Conservation (phyloP, 2,329 filamentous ascomycete species). For the Metarhizium guizhouense region DNA sequence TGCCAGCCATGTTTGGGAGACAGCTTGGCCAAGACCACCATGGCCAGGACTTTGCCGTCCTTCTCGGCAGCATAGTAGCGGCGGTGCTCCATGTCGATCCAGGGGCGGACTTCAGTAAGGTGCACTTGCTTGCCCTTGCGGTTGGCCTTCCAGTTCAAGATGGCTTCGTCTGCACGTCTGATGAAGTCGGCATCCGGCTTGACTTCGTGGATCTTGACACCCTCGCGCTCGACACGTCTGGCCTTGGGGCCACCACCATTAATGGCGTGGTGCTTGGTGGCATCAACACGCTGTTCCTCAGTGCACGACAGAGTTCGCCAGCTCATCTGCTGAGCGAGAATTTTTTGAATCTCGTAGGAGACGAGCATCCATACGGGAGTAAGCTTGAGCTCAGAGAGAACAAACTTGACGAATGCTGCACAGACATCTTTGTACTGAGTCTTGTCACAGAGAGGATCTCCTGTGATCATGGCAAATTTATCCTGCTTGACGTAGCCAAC, state of each 20-base stretch:
- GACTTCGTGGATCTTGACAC: slow-evolving; percentile 70
- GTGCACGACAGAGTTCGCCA: slow-evolving; percentile 87
- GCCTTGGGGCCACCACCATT: slow-evolving; percentile 61
- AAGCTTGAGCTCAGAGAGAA: slow-evolving; percentile 59
- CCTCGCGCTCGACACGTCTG: slow-evolving; percentile 71
- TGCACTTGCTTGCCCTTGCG: slow-evolving; percentile 83
- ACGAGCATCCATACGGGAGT: slow-evolving; percentile 86
- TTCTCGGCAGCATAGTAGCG: slow-evolving; percentile 78
- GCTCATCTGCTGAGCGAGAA: slow-evolving; percentile 69
- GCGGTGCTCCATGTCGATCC: slow-evolving; percentile 74
- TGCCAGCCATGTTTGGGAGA: slow-evolving; percentile 80
- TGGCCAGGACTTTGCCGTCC: slow-evolving; percentile 61
- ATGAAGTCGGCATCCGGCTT: slow-evolving; percentile 62
- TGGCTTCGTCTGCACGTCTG: slow-evolving; percentile 59
- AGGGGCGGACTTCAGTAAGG: slow-evolving; percentile 80
- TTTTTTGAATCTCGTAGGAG: slow-evolving; percentile 67
- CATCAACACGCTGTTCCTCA: slow-evolving; percentile 80
- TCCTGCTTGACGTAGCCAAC: slow-evolving; percentile 72
- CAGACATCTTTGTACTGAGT: slow-evolving; percentile 69
- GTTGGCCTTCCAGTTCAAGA: slow-evolving; percentile 69
- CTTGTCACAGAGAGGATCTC: slow-evolving; percentile 76
- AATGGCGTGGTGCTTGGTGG: slow-evolving; percentile 55
- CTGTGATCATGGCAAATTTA: slow-evolving; percentile 75
- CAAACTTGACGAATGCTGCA: slow-evolving; percentile 62
- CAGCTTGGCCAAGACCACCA: slow-evolving; percentile 78